phyloP scores from a whole-genome alignment of 2,329 filamentous ascomycete genomes.

The Clonostachys sp. region DNA sequence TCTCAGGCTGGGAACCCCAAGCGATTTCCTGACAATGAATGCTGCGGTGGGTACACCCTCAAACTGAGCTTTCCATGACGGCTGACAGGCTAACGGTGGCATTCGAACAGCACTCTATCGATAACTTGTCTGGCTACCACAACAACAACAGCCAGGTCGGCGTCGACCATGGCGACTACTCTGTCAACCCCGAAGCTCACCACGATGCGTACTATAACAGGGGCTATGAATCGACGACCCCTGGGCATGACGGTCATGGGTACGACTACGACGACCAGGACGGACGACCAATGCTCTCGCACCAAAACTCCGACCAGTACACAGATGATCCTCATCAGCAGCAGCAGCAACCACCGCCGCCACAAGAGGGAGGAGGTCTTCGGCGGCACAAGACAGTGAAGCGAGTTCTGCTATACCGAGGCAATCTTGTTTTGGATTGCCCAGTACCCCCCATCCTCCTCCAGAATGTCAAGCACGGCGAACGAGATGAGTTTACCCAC shows the following conservation, averaged over 20 bases:
- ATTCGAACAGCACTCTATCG: slow-evolving; percentile 42
- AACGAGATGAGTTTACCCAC: slow-evolving; percentile 86
- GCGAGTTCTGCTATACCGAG: slow-evolving; percentile 94
- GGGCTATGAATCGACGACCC: slow-evolving; percentile 68
- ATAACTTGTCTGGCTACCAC: slow-evolving; percentile 42
- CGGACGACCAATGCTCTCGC: slow-evolving; percentile 69
- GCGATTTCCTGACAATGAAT: slow-evolving; percentile 77
- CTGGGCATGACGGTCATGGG: slow-evolving; percentile 53
- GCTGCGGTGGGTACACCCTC: slow-evolving; percentile 62
- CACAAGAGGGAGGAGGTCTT: slow-evolving; percentile 37
- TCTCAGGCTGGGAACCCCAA: slow-evolving; percentile 49
- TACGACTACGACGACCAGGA: slow-evolving; percentile 65
- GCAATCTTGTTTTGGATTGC: slow-evolving; percentile 95
- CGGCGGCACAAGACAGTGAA: slow-evolving; percentile 98
- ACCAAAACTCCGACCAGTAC: slow-evolving; percentile 47
- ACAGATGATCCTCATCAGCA: slow-evolving; percentile 34
- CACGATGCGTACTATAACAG: slow-evolving; percentile 84
- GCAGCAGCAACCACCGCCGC: slow-evolving; percentile 21
- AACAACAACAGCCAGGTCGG: slow-evolving; percentile 8
- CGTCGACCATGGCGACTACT: slow-evolving; percentile 56
- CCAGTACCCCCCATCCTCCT: slow-evolving; percentile 86
- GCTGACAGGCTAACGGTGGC: background rate
- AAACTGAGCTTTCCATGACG: background rate
- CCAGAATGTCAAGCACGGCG: slow-evolving; percentile 83
- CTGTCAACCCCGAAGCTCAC: slow-evolving; percentile 77